Percentiles rank a stretch among this genome's conserved stretches.
Evolutionary conservation across 1,139 yeast genomes (phyloP).

Genomic region (Scheffersomyces illinoinensis): DNA sequence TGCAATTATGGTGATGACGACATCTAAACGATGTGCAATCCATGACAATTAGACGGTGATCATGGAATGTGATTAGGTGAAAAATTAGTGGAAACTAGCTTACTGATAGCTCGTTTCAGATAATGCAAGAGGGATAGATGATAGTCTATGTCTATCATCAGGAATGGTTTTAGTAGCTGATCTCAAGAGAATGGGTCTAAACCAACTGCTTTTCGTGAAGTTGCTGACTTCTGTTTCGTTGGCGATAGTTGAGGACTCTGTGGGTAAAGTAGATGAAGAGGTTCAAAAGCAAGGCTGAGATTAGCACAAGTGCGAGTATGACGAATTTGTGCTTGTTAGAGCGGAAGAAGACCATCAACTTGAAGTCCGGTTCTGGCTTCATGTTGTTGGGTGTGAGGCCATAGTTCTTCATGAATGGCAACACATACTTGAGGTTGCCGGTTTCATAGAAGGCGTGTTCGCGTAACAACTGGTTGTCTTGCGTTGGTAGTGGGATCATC

Average conservation of each 20-base stretch:
- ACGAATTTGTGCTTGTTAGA: background rate
- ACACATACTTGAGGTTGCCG: constrained; percentile 18
- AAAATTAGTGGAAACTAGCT: background rate
- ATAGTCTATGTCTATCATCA: background rate
- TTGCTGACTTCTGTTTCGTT: background rate
- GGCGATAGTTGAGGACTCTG: background rate
- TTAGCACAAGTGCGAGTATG: background rate
- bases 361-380: background rate
- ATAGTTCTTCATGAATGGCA: constrained; percentile 19
- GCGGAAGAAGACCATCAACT: background rate
- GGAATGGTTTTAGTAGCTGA: background rate
- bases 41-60: background rate
- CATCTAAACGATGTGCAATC: background rate
- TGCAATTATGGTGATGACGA: background rate
- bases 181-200: background rate
- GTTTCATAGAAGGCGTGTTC: constrained; percentile 34
- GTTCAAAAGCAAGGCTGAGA: background rate
- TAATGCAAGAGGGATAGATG: background rate
- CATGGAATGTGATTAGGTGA: background rate
- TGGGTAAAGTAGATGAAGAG: background rate
- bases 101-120: background rate
- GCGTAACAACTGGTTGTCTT: constrained; percentile 22
- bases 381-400: constrained; percentile 7
- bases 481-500: constrained; percentile 21
- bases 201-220: background rate